Evolutionary conservation across 2,329 filamentous ascomycete genomes (phyloP), one percentile per base, ranked within the genome.

Genomic region (Aspergillus japonicus): DNA sequence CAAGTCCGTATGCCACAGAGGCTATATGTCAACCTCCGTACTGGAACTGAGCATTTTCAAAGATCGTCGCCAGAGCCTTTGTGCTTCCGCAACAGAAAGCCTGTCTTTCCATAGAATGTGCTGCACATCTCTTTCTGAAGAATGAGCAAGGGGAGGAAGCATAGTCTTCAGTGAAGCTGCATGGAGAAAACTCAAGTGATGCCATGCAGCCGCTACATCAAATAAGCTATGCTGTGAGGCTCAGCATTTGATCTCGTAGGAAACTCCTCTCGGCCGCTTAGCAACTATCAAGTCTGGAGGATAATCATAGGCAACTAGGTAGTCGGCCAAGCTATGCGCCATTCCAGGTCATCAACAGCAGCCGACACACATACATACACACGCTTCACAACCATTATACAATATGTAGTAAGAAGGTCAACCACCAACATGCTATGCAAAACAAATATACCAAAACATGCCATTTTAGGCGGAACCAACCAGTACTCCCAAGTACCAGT

Each of bases 381-480:
- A 4, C 39, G 39, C 39, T 39, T 44, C 39, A 42, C 12, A 44
- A 19, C 19, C 39, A 44, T 19, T 44, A 44, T n/a, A 44, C 39
- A 44, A 16, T 19, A 19, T 2, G 4, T 35, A 44, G 6, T 8
- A 19, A 44, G 16, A 44, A 44, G 3, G 16, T n/a, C 14, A 19
- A 44, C 52, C 52, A 47, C n/a, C 52, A 47, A 33, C 16, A 54
- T 48, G 48, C 35, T 48, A 56, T 50, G 24, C 54, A 39, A 35
- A 14, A 44, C 39, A 39, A 21, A 29, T 56, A 50, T 50, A 56
- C 21, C 21, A 33, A 23, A 11, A 47, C 23, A 44, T 7, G 14
- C 39, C 39, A 44, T n/a, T 44, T 19, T 44, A n/a, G 31, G 10
- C 52, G 7, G 31, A 44, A 7, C 14, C 6, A 19, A 21, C n/a